Conservation (phyloP, 352 stramenopile genomes). For the Globisporangium viniferum region DNA sequence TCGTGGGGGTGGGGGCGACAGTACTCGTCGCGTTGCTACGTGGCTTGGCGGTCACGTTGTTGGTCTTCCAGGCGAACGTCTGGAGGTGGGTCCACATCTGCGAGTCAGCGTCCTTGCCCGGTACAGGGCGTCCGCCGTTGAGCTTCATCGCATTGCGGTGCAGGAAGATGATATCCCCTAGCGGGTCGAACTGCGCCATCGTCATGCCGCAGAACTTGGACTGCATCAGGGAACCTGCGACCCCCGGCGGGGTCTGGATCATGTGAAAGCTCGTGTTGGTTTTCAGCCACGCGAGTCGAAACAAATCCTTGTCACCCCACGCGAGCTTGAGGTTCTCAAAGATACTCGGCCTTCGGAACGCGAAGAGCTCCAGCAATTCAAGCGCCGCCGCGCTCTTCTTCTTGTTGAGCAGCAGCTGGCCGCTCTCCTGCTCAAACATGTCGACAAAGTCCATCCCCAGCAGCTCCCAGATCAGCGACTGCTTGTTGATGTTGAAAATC, state of each 20-base stretch:
- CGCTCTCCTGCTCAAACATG: slow-evolving; percentile 75
- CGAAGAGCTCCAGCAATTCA: slow-evolving; percentile 34
- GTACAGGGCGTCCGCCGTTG: slow-evolving; percentile 8
- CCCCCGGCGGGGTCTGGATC: slow-evolving; percentile 35
- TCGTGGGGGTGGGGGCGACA: background rate
- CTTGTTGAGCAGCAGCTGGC: slow-evolving; percentile 51
- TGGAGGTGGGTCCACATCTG: slow-evolving; percentile 20
- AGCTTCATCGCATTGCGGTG: slow-evolving; percentile 55
- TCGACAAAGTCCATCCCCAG: slow-evolving; percentile 40
- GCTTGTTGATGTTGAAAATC: slow-evolving; percentile 56
- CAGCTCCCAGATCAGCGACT: slow-evolving; percentile 49
- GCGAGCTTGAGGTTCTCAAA: slow-evolving; percentile 36
- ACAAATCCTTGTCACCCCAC: slow-evolving; percentile 58
- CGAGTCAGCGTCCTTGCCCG: slow-evolving; percentile 9
- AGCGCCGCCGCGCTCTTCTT: slow-evolving; percentile 29
- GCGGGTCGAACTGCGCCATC: slow-evolving; percentile 41
- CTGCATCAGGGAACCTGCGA: slow-evolving; percentile 30
- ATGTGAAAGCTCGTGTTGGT: slow-evolving; percentile 47
- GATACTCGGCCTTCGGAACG: slow-evolving; percentile 37
- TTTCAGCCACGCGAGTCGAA: slow-evolving; percentile 57
- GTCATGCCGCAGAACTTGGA: slow-evolving; percentile 53
- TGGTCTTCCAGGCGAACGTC: slow-evolving; percentile 14
- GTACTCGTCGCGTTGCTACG: background rate
- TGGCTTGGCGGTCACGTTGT: slow-evolving; percentile 6
- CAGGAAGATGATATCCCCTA: slow-evolving; percentile 37